These are phyloP conservation scores for Hevea brasiliensis DNA, from an alignment of 345 rosid species.

Conservation along the genomic window DNA sequence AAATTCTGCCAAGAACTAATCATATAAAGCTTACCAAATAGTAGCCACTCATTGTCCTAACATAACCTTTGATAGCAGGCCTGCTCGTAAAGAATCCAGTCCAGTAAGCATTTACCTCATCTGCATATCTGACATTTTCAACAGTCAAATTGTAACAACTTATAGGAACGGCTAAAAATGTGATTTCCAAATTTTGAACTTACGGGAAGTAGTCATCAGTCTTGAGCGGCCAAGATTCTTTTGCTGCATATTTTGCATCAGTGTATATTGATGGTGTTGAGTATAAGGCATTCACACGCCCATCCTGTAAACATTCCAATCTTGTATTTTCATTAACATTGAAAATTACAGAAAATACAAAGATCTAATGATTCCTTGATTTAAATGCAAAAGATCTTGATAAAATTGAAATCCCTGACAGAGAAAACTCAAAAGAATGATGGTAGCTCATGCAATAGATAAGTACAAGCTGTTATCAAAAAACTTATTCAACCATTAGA, in stretches of 20 bases:
- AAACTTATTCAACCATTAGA: background rate
- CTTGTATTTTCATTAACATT: conserved; percentile 10
- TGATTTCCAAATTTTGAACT: conserved; percentile 16
- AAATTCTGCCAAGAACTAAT: background rate
- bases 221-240: conserved; percentile 49
- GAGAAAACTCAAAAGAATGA: background rate
- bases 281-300: conserved; percentile 57
- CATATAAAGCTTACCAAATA: conserved; percentile 38
- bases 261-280: conserved; percentile 56
- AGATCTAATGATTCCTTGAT: background rate
- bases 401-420: conserved; percentile 7
- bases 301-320: conserved; percentile 42
- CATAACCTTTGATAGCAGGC: conserved; percentile 47
- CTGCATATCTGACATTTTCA: conserved; percentile 46
- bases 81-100: conserved; percentile 60
- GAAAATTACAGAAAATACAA: conserved; percentile 4
- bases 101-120: conserved; percentile 50
- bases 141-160: background rate
- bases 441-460: background rate
- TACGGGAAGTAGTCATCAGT: conserved; percentile 58
- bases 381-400: background rate
- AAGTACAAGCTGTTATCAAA: background rate
- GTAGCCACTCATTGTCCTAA: conserved; percentile 47
- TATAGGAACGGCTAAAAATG: background rate
- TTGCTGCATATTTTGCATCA: conserved; percentile 51